These are phyloP conservation scores for Solanum appendiculatum DNA, from an alignment of 257 asterid genomes.

Conservation along the genomic window DNA sequence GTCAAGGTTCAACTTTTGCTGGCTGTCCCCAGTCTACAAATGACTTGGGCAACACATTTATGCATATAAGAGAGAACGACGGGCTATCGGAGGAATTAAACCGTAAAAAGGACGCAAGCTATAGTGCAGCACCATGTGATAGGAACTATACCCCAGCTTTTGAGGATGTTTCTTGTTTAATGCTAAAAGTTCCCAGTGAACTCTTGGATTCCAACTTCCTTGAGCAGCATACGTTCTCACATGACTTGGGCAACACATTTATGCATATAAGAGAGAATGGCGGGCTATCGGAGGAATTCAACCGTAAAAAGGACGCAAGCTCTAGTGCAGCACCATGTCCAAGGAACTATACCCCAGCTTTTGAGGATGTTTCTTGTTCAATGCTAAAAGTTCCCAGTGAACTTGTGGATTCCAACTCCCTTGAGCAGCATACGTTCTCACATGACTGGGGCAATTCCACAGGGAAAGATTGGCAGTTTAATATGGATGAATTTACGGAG, in stretches of 20 bases:
- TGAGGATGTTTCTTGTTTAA: constrained; percentile 30
- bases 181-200: constrained; percentile 36
- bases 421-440: constrained; percentile 39
- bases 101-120: not conserved
- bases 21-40: constrained; percentile 41
- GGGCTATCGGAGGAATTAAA: constrained; percentile 25
- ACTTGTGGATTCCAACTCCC: constrained; percentile 25
- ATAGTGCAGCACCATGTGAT: not conserved
- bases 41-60: constrained; percentile 23
- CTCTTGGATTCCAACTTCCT: constrained; percentile 24
- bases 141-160: constrained; percentile 17
- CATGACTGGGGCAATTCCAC: constrained; percentile 46
- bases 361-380: constrained; percentile 32
- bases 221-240: constrained; percentile 38
- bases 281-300: constrained; percentile 29
- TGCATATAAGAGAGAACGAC: constrained; percentile 27
- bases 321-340: not conserved
- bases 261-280: constrained; percentile 31
- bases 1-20: constrained; percentile 56
- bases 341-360: constrained; percentile 15
- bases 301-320: not conserved
- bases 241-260: constrained; percentile 54
- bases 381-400: constrained; percentile 36
- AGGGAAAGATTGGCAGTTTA: constrained; percentile 51
- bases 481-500: constrained; percentile 43